Conservation (phyloP, 2,329 filamentous ascomycete genomes). For the Cladosporium austrohemisphaericum region DNA sequence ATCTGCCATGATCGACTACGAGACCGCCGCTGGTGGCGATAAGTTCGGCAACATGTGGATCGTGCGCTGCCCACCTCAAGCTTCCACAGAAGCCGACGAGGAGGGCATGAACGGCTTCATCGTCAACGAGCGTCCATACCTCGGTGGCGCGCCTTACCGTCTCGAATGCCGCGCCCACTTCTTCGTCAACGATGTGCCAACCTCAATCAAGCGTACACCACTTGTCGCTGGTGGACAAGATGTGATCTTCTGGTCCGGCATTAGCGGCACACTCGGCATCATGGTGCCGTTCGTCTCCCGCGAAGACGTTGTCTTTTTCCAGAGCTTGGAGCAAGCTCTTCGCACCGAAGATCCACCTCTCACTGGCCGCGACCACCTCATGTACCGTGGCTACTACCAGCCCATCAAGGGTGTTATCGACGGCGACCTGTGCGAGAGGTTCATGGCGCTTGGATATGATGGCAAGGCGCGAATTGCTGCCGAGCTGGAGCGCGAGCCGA, state of each 20-base stretch:
- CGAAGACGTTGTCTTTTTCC: slow-evolving; percentile 97
- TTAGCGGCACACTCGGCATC: slow-evolving; percentile 91
- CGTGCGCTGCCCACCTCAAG: slow-evolving; percentile 78
- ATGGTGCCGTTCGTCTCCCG: slow-evolving; percentile 87
- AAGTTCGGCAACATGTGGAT: slow-evolving; percentile 98
- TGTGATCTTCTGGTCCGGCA: slow-evolving; percentile 85
- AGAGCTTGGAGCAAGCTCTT: slow-evolving; percentile 84
- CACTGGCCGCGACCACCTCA: slow-evolving; percentile 88
- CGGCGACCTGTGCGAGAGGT: slow-evolving; percentile 92
- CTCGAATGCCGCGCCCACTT: slow-evolving; percentile 82
- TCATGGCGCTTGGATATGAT: slow-evolving; percentile 75
- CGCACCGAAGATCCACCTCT: slow-evolving; percentile 81
- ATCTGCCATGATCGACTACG: slow-evolving; percentile 93
- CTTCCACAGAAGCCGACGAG: slow-evolving; percentile 86
- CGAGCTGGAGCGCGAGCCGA: slow-evolving; percentile 83
- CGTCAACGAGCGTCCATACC: slow-evolving; percentile 82
- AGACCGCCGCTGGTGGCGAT: slow-evolving; percentile 89
- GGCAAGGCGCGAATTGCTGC: slow-evolving; percentile 94
- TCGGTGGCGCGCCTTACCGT: slow-evolving; percentile 83
- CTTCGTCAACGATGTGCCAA: slow-evolving; percentile 88
- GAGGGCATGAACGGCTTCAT: slow-evolving; percentile 86
- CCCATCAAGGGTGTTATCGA: slow-evolving; percentile 97
- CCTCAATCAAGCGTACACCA: slow-evolving; percentile 81
- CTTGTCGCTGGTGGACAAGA: slow-evolving; percentile 89
- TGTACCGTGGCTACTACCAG: slow-evolving; percentile 92